phyloP scores from a whole-genome alignment of 2,329 filamentous ascomycete genomes.

The Phaeomoniella chlamydospora region DNA sequence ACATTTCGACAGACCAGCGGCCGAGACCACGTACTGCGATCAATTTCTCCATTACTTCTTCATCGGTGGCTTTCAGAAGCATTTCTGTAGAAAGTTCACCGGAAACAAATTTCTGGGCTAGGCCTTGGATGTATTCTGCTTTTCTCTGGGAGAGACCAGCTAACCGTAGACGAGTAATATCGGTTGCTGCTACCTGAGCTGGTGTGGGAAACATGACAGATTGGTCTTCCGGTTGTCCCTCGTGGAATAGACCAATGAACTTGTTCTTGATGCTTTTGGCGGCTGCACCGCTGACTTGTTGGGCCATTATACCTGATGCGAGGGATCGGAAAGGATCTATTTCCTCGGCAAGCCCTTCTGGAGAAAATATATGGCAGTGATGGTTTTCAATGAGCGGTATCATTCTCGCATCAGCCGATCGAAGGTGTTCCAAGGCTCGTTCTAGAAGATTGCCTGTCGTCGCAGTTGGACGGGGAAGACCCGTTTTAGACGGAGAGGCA shows the following conservation, averaged over 20 bases:
- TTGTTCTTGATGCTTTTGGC: conserved; percentile 78
- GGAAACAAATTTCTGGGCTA: conserved; percentile 64
- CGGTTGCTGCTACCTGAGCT: conserved; percentile 48
- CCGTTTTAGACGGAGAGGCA: conserved; percentile 22
- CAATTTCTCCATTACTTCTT: conserved; percentile 68
- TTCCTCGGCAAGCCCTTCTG: conserved; percentile 66
- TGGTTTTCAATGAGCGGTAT: conserved; percentile 58
- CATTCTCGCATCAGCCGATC: conserved; percentile 58
- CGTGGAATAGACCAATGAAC: conserved; percentile 60
- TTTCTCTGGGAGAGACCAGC: conserved; percentile 89
- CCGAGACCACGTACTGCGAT: conserved; percentile 79
- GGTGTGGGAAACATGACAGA: conserved; percentile 56
- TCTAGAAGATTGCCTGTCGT: conserved; percentile 62
- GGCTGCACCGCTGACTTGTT: conserved; percentile 89
- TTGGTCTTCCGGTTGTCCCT: conserved; percentile 13
- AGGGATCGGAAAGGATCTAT: conserved; percentile 82
- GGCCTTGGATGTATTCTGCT: conserved; percentile 81
- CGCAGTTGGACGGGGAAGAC: conserved; percentile 26
- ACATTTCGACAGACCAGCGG: conserved; percentile 93
- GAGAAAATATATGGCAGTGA: conserved; percentile 64
- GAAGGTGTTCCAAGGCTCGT: conserved; percentile 60
- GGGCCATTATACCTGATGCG: conserved; percentile 78
- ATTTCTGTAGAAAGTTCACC: conserved; percentile 65
- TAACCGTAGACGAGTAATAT: conserved; percentile 57
- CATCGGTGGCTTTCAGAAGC: conserved; percentile 66